Evolutionary conservation across 129 eudicot genomes (phyloP), one percentile per base, ranked within the genome.

Genomic region (Rutidosis leptorrhynchoides): DNA sequence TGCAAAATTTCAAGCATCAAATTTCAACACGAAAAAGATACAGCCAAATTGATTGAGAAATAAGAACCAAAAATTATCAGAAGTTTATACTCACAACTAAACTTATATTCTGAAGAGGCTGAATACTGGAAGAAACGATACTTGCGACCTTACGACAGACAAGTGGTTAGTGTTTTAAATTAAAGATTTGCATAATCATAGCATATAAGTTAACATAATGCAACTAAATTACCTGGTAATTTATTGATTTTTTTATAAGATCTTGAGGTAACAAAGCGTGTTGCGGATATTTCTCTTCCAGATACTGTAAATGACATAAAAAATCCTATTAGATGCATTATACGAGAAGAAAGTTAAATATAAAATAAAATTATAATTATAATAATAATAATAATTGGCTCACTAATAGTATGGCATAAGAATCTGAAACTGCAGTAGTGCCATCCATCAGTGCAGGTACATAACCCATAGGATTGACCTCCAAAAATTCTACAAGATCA

Each of bases 251-350:
- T 63, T 58, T 80, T 57, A 72, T 71, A 67, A 83, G 78, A 83
- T 88, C 84, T 66, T 65, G 77, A 26, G 98, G 98, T 75, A 92
- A 78, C 80, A 92, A 79, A 43, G 96, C 80, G 72, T 58, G 81
- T 67, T 81, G 81, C 35, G 95, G 98, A 65, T 81, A 88, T 80
- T 85, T 92, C 82, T 92, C 98, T 58, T 92, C 98, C 68, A 92
- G 78, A 78, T 88, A 85, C 98, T 92, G 77, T 71, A 83, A 51
- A 71, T 48, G 48, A 60, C 46, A 58, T 33, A 15, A 21, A 40
- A n/a, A 57, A 58, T 40, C 16, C 21, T 26, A 46, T 26, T 27
- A 58, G n/a, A 21, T 21, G 15, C 23, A 14, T 65, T 54, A 73
- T 54, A 73, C 27, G 69, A 64, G 54, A 72, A 37, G 23, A 56